Evolutionary conservation across 2,329 filamentous ascomycete species (phyloP).

Genomic region (Colletotrichum liaoningense): DNA sequence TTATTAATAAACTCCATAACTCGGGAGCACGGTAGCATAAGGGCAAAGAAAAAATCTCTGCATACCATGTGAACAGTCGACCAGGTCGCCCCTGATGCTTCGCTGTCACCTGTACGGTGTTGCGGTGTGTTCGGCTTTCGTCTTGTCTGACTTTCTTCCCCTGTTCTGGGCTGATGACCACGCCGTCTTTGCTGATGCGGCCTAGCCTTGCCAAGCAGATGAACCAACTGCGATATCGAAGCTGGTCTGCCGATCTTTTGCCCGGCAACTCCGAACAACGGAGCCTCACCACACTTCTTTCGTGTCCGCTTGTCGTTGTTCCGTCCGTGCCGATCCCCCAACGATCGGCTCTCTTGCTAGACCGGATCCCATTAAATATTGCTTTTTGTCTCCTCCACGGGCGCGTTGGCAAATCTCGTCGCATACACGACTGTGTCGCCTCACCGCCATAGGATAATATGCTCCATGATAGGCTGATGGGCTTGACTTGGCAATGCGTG

Average conservation of each 20-base stretch:
- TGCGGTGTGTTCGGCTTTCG: constrained; percentile 21
- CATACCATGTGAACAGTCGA: constrained; percentile 10
- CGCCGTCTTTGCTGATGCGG: constrained; percentile 12
- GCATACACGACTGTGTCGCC: neutral
- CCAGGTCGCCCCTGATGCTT: constrained; percentile 11
- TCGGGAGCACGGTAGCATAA: neutral
- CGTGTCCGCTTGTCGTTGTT: constrained; percentile 14
- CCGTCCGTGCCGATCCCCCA: constrained; percentile 30
- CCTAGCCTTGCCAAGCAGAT: constrained; percentile 30
- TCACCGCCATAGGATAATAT: constrained; percentile 12
- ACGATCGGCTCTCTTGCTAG: constrained; percentile 1
- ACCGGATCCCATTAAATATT: neutral
- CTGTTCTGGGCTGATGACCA: neutral
- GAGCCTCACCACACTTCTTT: constrained; percentile 24
- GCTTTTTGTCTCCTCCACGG: constrained; percentile 3
- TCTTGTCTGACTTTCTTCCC: neutral
- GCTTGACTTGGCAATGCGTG: constrained; percentile 14
- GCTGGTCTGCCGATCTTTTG: constrained; percentile 25
- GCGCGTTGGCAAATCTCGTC: neutral
- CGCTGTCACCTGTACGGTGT: constrained; percentile 12
- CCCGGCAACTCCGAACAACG: constrained; percentile 31
- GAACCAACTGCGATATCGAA: constrained; percentile 18
- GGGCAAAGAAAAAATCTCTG: neutral
- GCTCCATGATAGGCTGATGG: neutral
- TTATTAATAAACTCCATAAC: neutral